These are phyloP conservation scores for Hymenochaete sp. DNA, from an alignment of 1,284 basidiomycete species.

Conservation along the genomic window DNA sequence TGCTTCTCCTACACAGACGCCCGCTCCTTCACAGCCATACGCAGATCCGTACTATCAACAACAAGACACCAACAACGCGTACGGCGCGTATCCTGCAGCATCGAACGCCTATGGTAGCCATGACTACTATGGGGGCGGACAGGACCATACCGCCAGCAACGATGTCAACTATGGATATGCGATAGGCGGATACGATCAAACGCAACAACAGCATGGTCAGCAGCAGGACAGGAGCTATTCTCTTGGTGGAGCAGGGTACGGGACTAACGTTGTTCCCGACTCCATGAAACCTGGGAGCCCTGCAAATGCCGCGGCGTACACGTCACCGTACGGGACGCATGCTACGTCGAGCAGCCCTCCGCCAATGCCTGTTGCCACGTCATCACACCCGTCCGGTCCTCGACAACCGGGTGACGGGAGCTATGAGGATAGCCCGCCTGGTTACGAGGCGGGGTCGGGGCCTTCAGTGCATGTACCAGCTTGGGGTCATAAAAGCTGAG, in stretches of 20 bases:
- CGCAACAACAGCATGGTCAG: slow-evolving; percentile 16
- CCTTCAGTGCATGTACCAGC: slow-evolving; percentile 2
- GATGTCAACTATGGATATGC: slow-evolving; percentile 4
- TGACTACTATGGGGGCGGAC: slow-evolving; percentile 1
- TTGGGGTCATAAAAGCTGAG: slow-evolving; percentile 4
- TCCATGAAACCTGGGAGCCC: slow-evolving; percentile 2
- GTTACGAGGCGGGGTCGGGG: slow-evolving; percentile 42
- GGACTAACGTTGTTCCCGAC: slow-evolving; percentile 35
- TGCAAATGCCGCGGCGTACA: not conserved
- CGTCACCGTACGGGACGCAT: slow-evolving; percentile 1
- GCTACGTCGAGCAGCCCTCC: slow-evolving; percentile 3
- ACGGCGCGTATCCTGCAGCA: not conserved
- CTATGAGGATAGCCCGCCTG: slow-evolving; percentile 51
- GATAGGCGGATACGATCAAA: not conserved
- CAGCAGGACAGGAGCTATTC: slow-evolving; percentile 45
- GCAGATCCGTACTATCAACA: slow-evolving; percentile 5
- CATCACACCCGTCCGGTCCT: not conserved
- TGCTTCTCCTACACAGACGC: slow-evolving; percentile 18
- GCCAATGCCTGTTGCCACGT: slow-evolving; percentile 17
- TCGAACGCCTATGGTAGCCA: not conserved
- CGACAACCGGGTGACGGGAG: slow-evolving; percentile 2
- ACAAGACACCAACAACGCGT: too few relatives aligned
- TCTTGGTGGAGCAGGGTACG: slow-evolving; percentile 50
- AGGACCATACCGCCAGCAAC: not conserved
- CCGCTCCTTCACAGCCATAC: slow-evolving; percentile 23